phyloP scores from a whole-genome alignment of 768 basidiomycete genomes.

The Exsudoporus frostii region DNA sequence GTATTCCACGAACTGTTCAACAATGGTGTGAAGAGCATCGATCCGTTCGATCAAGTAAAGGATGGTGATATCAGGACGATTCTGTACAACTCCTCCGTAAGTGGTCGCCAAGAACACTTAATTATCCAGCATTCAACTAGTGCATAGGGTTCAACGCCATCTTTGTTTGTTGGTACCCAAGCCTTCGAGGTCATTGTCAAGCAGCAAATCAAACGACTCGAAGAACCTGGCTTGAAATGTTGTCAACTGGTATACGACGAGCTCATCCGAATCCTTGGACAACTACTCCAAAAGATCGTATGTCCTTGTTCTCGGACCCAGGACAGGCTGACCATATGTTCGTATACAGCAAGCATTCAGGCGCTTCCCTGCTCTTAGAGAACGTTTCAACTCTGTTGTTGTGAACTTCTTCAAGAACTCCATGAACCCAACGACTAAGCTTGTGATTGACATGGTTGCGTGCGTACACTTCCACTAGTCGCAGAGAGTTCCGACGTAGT shows the following conservation, averaged over 20 bases:
- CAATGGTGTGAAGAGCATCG: slow-evolving; percentile 91
- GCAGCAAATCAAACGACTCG: slow-evolving; percentile 95
- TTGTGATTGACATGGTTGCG: slow-evolving; percentile 91
- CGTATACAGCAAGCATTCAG: slow-evolving; percentile 82
- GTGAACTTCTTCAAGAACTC: slow-evolving; percentile 95
- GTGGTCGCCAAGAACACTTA: slow-evolving; percentile 28
- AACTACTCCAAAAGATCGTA: slow-evolving; percentile 87
- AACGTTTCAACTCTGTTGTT: slow-evolving; percentile 93
- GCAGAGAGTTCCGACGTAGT: not conserved
- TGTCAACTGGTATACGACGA: slow-evolving; percentile 97
- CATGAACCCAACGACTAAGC: slow-evolving; percentile 93
- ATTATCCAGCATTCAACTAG: not conserved
- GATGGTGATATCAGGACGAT: slow-evolving; percentile 96
- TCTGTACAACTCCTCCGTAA: slow-evolving; percentile 94
- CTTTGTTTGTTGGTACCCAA: slow-evolving; percentile 93
- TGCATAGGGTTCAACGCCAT: slow-evolving; percentile 85
- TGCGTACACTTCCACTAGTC: slow-evolving; percentile 39
- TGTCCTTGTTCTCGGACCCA: slow-evolving; percentile 24
- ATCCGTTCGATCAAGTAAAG: slow-evolving; percentile 98
- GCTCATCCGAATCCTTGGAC: slow-evolving; percentile 91
- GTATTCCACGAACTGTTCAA: slow-evolving; percentile 99
- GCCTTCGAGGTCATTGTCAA: slow-evolving; percentile 99
- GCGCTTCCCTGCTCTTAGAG: slow-evolving; percentile 93
- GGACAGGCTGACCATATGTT: not conserved
- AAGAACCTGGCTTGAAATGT: slow-evolving; percentile 92